These are phyloP conservation scores for Acanthochlamys bracteata DNA, from an alignment of 106 monocot species.

Conservation along the genomic window DNA sequence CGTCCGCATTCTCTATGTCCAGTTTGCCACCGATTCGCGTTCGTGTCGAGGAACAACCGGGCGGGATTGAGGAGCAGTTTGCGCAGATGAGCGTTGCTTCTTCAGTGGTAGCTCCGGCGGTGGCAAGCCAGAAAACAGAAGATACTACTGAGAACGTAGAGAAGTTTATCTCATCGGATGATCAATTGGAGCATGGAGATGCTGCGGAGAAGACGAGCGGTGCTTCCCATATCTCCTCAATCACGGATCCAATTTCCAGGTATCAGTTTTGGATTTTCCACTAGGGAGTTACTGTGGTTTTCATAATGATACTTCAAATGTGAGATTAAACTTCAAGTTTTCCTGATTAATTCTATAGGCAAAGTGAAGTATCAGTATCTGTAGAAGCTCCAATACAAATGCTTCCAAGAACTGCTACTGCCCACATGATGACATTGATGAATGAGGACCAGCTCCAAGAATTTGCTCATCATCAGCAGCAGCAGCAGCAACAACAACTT, in stretches of 20 bases:
- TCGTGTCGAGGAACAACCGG: slow-evolving; percentile 34
- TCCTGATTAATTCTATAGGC: not conserved
- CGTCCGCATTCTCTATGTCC: slow-evolving; percentile 59
- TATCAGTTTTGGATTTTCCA: not conserved
- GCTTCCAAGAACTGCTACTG: not conserved
- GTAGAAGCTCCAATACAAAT: not conserved
- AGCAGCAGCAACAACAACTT: not conserved
- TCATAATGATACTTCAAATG: too few species aligned
- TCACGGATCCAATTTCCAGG: slow-evolving; percentile 10
- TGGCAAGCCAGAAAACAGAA: slow-evolving; percentile 8
- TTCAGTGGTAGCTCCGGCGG: not conserved
- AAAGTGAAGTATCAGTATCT: not conserved
- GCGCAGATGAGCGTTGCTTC: slow-evolving; percentile 34
- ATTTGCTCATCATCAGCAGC: too few species aligned
- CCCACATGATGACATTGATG: not conserved
- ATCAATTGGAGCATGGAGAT: slow-evolving; percentile 34
- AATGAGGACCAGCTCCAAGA: not conserved
- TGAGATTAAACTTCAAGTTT: not conserved
- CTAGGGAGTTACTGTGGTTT: not conserved
- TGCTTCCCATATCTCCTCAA: not conserved
- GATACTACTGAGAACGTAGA: slow-evolving; percentile 24
- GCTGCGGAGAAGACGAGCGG: slow-evolving; percentile 3
- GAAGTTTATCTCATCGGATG: slow-evolving; percentile 21
- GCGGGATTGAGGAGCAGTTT: slow-evolving; percentile 51
- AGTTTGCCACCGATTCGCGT: slow-evolving; percentile 74